These are phyloP conservation scores for Ajuga chamaepitys DNA, from an alignment of 257 asterid genomes.

Conservation along the genomic window DNA sequence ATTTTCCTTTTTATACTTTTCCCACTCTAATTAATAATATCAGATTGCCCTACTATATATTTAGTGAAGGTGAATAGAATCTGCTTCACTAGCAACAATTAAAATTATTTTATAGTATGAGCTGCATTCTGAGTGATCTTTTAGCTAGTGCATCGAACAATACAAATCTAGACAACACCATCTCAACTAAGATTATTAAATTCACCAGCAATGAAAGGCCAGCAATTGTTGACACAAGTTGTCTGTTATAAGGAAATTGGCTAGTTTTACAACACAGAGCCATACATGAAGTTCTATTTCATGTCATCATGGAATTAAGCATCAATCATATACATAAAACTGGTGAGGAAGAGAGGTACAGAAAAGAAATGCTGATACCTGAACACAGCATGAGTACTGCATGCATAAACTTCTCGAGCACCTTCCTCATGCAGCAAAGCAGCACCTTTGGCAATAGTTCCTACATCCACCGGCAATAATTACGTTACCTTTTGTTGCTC, in stretches of 20 bases:
- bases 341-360: background rate
- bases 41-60: no score
- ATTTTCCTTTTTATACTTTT: no score
- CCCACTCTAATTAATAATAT: no score
- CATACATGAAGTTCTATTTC: background rate
- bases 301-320: background rate
- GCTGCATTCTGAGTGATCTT: background rate
- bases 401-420: conserved; percentile 96
- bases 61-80: background rate
- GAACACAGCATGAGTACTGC: conserved; percentile 92
- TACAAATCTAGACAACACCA: background rate
- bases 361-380: conserved; percentile 35
- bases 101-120: background rate
- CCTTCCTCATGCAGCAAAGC: conserved; percentile 85
- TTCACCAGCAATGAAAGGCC: background rate
- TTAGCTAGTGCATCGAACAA: background rate
- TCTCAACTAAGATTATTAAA: background rate
- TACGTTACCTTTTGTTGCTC: background rate
- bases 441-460: conserved; percentile 94
- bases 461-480: conserved; percentile 31
- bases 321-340: background rate
- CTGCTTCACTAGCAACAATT: background rate
- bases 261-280: background rate
- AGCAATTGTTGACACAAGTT: background rate
- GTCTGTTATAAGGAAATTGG: background rate